Evolutionary conservation across 208 protist species (phyloP).

Genomic region (Porcisia deanei): DNA sequence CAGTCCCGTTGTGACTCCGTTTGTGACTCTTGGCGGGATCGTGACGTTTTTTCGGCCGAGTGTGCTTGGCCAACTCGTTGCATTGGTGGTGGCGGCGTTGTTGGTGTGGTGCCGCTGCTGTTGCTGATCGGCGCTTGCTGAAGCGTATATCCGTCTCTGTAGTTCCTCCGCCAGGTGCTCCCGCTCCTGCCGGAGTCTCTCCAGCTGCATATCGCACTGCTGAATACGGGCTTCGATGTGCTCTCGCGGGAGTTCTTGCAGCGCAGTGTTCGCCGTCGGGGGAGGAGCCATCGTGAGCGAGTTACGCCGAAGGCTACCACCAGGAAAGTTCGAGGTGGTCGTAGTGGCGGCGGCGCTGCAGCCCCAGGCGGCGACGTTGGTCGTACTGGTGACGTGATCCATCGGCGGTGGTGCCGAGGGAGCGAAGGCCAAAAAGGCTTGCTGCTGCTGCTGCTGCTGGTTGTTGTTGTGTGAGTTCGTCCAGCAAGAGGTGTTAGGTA

Average conservation of each 20-base stretch:
- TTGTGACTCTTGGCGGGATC: not conserved
- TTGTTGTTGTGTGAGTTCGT: constrained; percentile 8
- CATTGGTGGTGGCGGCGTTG: not conserved
- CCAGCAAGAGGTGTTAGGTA: constrained; percentile 26
- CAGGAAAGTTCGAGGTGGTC: not conserved
- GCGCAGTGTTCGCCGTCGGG: not conserved
- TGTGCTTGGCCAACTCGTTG: constrained; percentile 12
- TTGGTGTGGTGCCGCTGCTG: not conserved
- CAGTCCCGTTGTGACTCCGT: not conserved
- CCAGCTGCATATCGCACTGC: constrained; percentile 24
- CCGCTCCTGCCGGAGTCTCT: constrained; percentile 23
- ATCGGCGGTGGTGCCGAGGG: not conserved
- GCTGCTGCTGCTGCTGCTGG: constrained; percentile 3
- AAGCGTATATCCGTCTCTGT: constrained; percentile 9
- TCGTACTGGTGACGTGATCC: not conserved
- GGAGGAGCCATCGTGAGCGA: not conserved
- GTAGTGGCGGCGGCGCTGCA: not conserved
- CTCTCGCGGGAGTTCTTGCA: constrained; percentile 11
- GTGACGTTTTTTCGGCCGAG: not conserved
- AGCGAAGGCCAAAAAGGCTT: not conserved
- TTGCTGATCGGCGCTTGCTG: constrained; percentile 1
- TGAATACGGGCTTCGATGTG: constrained; percentile 15
- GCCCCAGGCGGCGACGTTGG: not conserved
- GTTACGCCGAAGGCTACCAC: not conserved
- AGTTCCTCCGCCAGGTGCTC: constrained; percentile 24